phyloP scores from a whole-genome alignment of 768 basidiomycete genomes.

The Mycena olivaceomarginata region DNA sequence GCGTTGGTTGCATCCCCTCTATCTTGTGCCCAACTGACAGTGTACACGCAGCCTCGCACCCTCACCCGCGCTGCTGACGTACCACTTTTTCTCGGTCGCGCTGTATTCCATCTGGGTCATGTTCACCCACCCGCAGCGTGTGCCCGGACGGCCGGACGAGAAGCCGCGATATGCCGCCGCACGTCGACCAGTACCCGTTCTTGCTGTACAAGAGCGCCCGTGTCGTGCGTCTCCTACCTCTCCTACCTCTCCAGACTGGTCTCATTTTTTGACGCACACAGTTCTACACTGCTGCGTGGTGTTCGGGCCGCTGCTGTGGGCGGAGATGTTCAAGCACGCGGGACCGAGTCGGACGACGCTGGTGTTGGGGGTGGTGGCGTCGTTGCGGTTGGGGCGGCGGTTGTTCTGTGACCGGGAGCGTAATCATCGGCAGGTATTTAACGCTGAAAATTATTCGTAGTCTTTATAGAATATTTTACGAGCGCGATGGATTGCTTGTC shows the following conservation, averaged over 20 bases:
- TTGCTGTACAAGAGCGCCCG: constrained; percentile 76
- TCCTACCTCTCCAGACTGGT: neutral
- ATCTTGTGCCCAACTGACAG: constrained; percentile 1
- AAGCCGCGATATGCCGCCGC: constrained; percentile 66
- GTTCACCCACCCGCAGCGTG: constrained; percentile 74
- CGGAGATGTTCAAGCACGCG: constrained; percentile 71
- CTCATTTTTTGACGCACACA: constrained; percentile 50
- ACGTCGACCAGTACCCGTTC: constrained; percentile 79
- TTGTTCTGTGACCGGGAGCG: constrained; percentile 10
- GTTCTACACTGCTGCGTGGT: constrained; percentile 97
- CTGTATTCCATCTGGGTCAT: constrained; percentile 95
- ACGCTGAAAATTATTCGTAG: constrained; percentile 12
- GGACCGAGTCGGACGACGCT: constrained; percentile 32
- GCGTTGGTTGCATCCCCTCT: constrained; percentile 73
- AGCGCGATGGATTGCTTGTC: too few species aligned
- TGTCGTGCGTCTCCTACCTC: constrained; percentile 75
- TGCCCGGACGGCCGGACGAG: constrained; percentile 50
- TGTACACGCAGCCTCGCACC: constrained; percentile 77
- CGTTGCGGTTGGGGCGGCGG: neutral
- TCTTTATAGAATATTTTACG: neutral
- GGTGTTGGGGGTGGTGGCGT: constrained; percentile 6
- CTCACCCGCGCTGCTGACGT: constrained; percentile 86
- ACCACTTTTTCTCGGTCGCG: constrained; percentile 97
- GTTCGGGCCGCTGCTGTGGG: constrained; percentile 91
- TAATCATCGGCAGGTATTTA: neutral